phyloP scores from a whole-genome alignment of 306 rosid species.

The Fragaria vesca region DNA sequence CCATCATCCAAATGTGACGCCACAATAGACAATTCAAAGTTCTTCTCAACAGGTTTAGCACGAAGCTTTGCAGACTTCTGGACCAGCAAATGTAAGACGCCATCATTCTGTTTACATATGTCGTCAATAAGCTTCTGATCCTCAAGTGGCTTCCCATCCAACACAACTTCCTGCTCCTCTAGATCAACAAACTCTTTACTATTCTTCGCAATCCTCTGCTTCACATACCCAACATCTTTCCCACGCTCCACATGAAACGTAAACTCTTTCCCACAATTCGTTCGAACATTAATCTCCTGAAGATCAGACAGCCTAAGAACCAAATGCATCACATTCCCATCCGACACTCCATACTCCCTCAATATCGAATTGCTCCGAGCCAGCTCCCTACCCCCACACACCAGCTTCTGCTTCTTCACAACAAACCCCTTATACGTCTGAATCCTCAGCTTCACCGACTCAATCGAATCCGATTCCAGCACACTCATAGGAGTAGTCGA shows the following conservation, averaged over 20 bases:
- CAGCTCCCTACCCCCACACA: slow-evolving; percentile 87
- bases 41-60: slow-evolving; percentile 49
- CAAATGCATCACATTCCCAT: slow-evolving; percentile 88
- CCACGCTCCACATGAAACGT: slow-evolving; percentile 72
- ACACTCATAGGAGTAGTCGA: slow-evolving; percentile 65
- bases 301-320: slow-evolving; percentile 79
- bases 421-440: slow-evolving; percentile 68
- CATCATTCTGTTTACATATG: slow-evolving; percentile 64
- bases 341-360: slow-evolving; percentile 73
- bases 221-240: slow-evolving; percentile 75
- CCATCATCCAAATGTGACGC: slow-evolving; percentile 43
- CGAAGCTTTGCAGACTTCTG: slow-evolving; percentile 68
- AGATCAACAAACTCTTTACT: slow-evolving; percentile 63
- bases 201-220: slow-evolving; percentile 65
- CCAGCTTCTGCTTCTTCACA: slow-evolving; percentile 77
- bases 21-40: slow-evolving; percentile 64
- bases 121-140: slow-evolving; percentile 80
- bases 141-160: slow-evolving; percentile 69
- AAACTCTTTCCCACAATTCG: slow-evolving; percentile 63
- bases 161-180: slow-evolving; percentile 78
- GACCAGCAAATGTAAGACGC: slow-evolving; percentile 65
- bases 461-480: slow-evolving; percentile 72
- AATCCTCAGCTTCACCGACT: slow-evolving; percentile 77
- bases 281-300: slow-evolving; percentile 66
- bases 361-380: slow-evolving; percentile 73